Conservation (phyloP, 179 eudicot species). For the Beta corolliflora region DNA sequence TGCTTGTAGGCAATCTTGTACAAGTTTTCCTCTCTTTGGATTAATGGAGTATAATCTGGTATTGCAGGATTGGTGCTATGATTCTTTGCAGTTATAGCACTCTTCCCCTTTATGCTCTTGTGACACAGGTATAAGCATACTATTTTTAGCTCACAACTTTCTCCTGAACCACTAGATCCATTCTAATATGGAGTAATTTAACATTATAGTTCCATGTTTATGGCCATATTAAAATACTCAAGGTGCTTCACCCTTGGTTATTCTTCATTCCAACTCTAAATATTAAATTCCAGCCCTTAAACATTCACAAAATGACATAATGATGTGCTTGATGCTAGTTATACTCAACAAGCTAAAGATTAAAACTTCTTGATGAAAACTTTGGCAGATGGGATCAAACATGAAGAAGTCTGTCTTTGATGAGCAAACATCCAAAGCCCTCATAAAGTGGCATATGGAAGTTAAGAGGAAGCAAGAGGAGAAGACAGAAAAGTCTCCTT, state of each 20-base stretch:
- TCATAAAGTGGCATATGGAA: constrained; percentile 73
- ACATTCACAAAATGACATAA: not conserved
- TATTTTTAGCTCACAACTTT: not conserved
- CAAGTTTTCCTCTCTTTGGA: not conserved
- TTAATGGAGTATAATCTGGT: constrained; percentile 2
- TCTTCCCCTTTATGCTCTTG: constrained; percentile 90
- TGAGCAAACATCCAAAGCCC: constrained; percentile 78
- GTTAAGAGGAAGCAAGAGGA: constrained; percentile 55
- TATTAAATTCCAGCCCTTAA: not conserved
- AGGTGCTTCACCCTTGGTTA: not conserved
- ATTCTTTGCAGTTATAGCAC: constrained; percentile 90
- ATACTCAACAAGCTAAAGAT: not conserved
- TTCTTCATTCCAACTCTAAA: not conserved
- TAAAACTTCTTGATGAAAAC: constrained; percentile 6
- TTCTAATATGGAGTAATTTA: not conserved
- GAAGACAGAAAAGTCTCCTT: constrained; percentile 28
- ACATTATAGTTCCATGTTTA: not conserved
- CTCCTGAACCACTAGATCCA: not conserved
- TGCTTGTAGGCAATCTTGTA: not conserved
- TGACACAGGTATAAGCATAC: constrained; percentile 63
- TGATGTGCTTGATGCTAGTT: not conserved
- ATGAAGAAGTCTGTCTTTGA: constrained; percentile 84
- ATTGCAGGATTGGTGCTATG: constrained; percentile 56
- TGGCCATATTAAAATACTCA: not conserved
- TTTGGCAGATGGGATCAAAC: constrained; percentile 81